Evolutionary conservation across 129 eudicot species (phyloP).

Genomic region (Mikania micrantha): DNA sequence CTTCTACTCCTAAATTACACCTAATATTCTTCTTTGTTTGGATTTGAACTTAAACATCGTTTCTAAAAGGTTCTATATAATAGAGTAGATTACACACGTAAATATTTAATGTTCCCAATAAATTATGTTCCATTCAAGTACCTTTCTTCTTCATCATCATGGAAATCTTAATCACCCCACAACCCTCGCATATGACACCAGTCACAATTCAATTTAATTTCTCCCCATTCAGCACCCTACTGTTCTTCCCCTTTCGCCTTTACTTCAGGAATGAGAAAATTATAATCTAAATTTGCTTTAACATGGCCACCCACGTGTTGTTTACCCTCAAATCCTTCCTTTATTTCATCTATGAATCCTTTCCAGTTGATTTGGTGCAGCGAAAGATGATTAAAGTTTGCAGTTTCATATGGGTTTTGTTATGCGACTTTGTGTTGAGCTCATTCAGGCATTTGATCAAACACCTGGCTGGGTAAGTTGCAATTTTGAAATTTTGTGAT

Average conservation of each 20-base stretch:
- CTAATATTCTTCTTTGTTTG: too few relatives aligned
- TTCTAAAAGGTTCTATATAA: too few relatives aligned
- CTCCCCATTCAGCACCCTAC: slow-evolving; percentile 21
- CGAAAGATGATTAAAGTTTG: slow-evolving; percentile 28
- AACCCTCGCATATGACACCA: slow-evolving; percentile 25
- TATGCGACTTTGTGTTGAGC: slow-evolving; percentile 21
- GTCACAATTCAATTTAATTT: background rate
- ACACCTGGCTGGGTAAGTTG: slow-evolving; percentile 33
- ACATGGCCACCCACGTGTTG: slow-evolving; percentile 31
- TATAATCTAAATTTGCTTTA: slow-evolving; percentile 10
- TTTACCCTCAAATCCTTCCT: slow-evolving; percentile 28
- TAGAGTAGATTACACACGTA: too few relatives aligned
- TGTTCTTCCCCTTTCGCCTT: slow-evolving; percentile 27
- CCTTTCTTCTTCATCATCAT: slow-evolving; percentile 17
- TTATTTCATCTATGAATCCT: slow-evolving; percentile 4
- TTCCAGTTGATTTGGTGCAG: slow-evolving; percentile 20
- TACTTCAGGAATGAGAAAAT: slow-evolving; percentile 32
- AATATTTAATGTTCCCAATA: background rate
- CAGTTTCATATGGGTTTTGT: slow-evolving; percentile 37
- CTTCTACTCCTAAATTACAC: too few relatives aligned
- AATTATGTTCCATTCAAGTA: background rate
- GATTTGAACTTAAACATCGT: too few relatives aligned
- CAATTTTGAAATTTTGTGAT: background rate
- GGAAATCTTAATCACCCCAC: slow-evolving; percentile 15
- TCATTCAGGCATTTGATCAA: slow-evolving; percentile 28